Evolutionary conservation across 345 rosid species (phyloP).

Genomic region (Melaleuca alternifolia): DNA sequence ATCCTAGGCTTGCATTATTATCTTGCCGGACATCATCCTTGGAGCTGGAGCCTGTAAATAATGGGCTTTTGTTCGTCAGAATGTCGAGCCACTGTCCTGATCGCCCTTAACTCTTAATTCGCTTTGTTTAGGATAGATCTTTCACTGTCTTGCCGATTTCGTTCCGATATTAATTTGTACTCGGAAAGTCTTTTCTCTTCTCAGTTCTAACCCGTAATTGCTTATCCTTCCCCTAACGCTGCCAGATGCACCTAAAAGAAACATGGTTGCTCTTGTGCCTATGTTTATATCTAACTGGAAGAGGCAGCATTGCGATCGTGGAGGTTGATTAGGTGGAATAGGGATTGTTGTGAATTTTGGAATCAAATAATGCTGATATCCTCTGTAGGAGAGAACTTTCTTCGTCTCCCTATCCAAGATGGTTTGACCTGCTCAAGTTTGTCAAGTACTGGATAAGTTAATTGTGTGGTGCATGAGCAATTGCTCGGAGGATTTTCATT

Average conservation of each 20-base stretch:
- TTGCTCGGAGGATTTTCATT: neutral
- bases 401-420: neutral
- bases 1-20: neutral
- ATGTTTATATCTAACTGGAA: neutral
- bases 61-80: neutral
- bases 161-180: neutral
- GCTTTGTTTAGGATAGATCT: neutral
- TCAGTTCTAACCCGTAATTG: neutral
- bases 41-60: neutral
- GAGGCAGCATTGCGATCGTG: neutral
- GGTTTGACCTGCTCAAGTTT: neutral
- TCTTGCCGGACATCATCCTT: neutral
- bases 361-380: neutral
- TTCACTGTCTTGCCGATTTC: neutral
- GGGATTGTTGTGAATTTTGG: neutral
- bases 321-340: neutral
- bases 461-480: neutral
- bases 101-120: neutral
- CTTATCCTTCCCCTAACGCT: neutral
- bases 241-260: neutral
- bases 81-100: neutral
- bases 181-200: neutral
- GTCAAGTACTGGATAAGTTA: neutral
- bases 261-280: neutral
- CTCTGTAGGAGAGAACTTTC: neutral